Evolutionary conservation across 305 asterid genomes (phyloP).

Genomic region (Caryopteris hybrid): DNA sequence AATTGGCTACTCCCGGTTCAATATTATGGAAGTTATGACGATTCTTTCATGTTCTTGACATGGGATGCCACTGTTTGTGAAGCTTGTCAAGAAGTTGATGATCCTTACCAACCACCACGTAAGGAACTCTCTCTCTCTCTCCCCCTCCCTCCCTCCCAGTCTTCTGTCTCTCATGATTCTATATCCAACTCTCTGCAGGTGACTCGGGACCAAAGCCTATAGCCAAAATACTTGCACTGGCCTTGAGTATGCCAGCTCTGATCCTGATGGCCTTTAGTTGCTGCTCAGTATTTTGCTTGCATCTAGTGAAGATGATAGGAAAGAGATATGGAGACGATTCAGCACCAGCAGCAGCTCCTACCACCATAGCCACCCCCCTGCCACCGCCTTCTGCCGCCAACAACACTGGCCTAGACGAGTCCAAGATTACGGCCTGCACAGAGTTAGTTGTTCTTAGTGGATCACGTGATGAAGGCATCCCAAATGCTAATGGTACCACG

Average conservation of each 20-base stretch:
- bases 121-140: not conserved
- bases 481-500: not conserved
- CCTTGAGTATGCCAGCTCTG: slow-evolving; percentile 18
- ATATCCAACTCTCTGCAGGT: not conserved
- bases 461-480: not conserved
- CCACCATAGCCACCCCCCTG: not conserved
- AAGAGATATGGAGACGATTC: not conserved
- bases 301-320: not conserved
- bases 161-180: not conserved
- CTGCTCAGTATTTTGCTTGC: slow-evolving; percentile 15
- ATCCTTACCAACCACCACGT: not conserved
- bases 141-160: not conserved
- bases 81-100: slow-evolving; percentile 4
- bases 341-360: not conserved
- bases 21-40: not conserved
- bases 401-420: slow-evolving; percentile 14
- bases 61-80: slow-evolving; percentile 21
- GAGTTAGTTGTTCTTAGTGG: slow-evolving; percentile 11
- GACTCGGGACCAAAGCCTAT: not conserved
- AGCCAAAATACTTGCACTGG: slow-evolving; percentile 6
- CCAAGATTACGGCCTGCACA: slow-evolving; percentile 18
- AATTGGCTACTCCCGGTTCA: slow-evolving; percentile 10
- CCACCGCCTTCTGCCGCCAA: not conserved
- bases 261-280: slow-evolving; percentile 11
- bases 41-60: slow-evolving; percentile 3